These are phyloP conservation scores for Mucor saturninus DNA, from an alignment of 371 early-diverging fungal genomes.

Conservation along the genomic window DNA sequence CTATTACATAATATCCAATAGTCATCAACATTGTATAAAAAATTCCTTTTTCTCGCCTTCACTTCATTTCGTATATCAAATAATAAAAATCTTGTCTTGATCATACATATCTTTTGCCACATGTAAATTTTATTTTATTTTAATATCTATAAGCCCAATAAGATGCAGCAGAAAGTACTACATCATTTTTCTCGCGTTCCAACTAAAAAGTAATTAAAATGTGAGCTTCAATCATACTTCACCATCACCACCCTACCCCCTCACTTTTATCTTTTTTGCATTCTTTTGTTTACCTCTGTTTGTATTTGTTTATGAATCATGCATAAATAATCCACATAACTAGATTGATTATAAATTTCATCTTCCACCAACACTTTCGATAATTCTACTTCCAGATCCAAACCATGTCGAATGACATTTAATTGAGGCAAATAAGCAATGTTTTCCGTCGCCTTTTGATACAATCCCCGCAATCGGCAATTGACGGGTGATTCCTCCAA, in stretches of 20 bases:
- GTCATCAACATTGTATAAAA: neutral
- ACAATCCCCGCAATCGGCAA: slow-evolving; percentile 8
- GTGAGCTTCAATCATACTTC: neutral
- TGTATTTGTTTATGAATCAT: slow-evolving; percentile 88
- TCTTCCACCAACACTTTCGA: slow-evolving; percentile 75
- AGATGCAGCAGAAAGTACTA: slow-evolving; percentile 26
- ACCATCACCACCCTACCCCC: too few species aligned
- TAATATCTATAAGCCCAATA: slow-evolving; percentile 42
- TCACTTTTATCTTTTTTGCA: too few species aligned
- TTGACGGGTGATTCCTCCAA: slow-evolving; percentile 7
- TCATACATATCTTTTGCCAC: neutral
- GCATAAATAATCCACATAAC: slow-evolving; percentile 93
- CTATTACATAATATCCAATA: neutral
- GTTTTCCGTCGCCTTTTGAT: slow-evolving; percentile 1
- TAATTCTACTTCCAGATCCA: slow-evolving; percentile 74
- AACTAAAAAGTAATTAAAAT: slow-evolving; percentile 25
- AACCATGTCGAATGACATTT: slow-evolving; percentile 62
- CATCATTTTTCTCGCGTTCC: slow-evolving; percentile 38
- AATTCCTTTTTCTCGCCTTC: too few species aligned
- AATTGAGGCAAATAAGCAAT: slow-evolving; percentile 43
- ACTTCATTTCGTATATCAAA: neutral
- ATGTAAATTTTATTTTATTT: neutral
- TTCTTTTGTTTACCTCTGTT: slow-evolving; percentile 58
- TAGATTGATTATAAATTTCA: slow-evolving; percentile 81
- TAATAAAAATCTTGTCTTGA: neutral